These are phyloP conservation scores for Brettanomyces nanus DNA, from an alignment of 805 yeast genomes.

Conservation along the genomic window DNA sequence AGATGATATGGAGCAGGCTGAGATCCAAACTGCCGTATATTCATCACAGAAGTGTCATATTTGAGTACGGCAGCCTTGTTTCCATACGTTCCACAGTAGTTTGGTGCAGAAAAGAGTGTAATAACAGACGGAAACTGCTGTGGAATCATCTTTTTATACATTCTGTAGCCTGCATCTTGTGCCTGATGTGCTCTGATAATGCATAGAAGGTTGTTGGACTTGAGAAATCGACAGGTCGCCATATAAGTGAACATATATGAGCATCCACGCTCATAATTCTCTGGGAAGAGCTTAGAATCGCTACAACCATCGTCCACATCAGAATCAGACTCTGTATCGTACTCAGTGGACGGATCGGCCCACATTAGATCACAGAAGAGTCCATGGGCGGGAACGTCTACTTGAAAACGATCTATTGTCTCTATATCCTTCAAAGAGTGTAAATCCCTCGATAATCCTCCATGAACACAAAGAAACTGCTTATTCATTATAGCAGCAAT, in stretches of 20 bases:
- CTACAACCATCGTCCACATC: conserved; percentile 3
- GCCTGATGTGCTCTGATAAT: conserved; percentile 96
- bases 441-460: conserved; percentile 87
- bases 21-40: conserved; percentile 86
- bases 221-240: conserved; percentile 74
- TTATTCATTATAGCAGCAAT: conserved; percentile 89
- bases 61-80: conserved; percentile 93
- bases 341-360: conserved; percentile 94
- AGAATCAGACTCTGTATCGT: conserved; percentile 46
- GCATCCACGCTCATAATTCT: conserved; percentile 79
- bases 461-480: conserved; percentile 94
- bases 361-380: conserved; percentile 90
- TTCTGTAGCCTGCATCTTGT: conserved; percentile 93
- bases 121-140: conserved; percentile 86
- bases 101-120: conserved; percentile 93
- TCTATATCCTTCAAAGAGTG: conserved; percentile 60
- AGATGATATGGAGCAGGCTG: conserved; percentile 96
- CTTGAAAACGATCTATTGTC: conserved; percentile 69
- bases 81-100: conserved; percentile 84
- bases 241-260: conserved; percentile 81
- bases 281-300: conserved; percentile 30
- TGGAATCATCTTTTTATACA: conserved; percentile 77
- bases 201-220: conserved; percentile 69
- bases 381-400: conserved; percentile 84
- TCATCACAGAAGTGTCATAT: conserved; percentile 88